These are phyloP conservation scores for Crepidotus sp. DNA, from an alignment of 1,284 basidiomycete species.

Conservation along the genomic window DNA sequence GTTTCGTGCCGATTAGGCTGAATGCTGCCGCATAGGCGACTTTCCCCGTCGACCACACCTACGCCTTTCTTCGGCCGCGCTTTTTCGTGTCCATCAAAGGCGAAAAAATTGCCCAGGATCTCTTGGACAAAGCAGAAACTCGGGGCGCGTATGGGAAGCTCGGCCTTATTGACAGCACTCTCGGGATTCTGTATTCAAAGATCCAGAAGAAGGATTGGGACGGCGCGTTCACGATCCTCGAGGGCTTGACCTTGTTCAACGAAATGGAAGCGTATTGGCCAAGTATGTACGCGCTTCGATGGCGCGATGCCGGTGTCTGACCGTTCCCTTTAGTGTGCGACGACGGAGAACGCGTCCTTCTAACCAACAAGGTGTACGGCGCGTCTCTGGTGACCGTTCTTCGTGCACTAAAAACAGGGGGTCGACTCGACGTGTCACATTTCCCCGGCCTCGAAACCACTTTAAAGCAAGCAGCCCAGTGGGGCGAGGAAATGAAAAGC, in stretches of 20 bases:
- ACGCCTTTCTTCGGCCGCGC: neutral
- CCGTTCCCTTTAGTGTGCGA: slow-evolving; percentile 25
- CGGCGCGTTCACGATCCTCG: slow-evolving; percentile 27
- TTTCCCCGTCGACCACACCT: neutral
- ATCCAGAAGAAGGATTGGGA: slow-evolving; percentile 29
- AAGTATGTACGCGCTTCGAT: slow-evolving; percentile 21
- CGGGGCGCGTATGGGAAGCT: slow-evolving; percentile 23
- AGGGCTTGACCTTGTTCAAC: slow-evolving; percentile 29
- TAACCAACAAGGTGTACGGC: slow-evolving; percentile 30
- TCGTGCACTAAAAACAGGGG: slow-evolving; percentile 26
- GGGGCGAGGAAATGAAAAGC: slow-evolving; percentile 23
- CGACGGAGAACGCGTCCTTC: slow-evolving; percentile 28
- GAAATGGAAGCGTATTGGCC: slow-evolving; percentile 26
- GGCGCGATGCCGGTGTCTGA: neutral
- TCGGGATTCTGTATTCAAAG: slow-evolving; percentile 26
- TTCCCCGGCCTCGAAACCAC: slow-evolving; percentile 32
- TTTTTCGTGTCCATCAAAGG: neutral
- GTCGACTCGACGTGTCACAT: slow-evolving; percentile 22
- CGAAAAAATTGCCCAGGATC: neutral
- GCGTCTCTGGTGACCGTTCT: slow-evolving; percentile 30
- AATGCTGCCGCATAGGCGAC: neutral
- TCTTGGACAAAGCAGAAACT: slow-evolving; percentile 3
- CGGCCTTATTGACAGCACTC: slow-evolving; percentile 28
- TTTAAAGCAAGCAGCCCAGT: slow-evolving; percentile 24
- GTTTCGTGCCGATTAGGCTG: too few relatives aligned